phyloP scores from a whole-genome alignment of 352 stramenopile genomes.

The Globisporangium splendens region DNA sequence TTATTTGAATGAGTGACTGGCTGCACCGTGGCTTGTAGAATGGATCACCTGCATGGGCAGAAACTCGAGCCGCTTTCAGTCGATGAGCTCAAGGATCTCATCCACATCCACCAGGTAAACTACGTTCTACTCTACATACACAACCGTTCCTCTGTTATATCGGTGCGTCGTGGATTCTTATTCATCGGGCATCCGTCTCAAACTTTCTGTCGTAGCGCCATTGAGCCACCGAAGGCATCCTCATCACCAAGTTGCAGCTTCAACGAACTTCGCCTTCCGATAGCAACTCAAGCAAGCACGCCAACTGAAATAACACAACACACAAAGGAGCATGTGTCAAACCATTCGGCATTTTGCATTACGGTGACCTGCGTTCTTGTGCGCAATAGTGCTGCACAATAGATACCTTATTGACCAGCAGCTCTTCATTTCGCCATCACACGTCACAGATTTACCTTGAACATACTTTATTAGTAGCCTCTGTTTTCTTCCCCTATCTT shows the following conservation, averaged over 20 bases:
- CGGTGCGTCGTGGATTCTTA: neutral
- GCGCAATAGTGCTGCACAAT: too few relatives aligned
- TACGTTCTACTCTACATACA: neutral
- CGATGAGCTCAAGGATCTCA: constrained; percentile 47
- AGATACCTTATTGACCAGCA: too few relatives aligned
- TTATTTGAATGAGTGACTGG: neutral
- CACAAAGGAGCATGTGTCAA: too few relatives aligned
- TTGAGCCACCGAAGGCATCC: constrained; percentile 43
- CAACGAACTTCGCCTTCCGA: neutral
- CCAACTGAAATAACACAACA: neutral
- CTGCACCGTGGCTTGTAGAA: constrained; percentile 12
- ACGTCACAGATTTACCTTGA: too few relatives aligned
- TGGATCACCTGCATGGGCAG: constrained; percentile 39
- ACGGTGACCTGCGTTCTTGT: too few relatives aligned
- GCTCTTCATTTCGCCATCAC: too few relatives aligned
- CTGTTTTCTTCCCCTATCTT: too few relatives aligned
- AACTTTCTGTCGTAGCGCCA: too few relatives aligned
- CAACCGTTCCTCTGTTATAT: neutral
- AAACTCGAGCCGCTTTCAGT: constrained; percentile 29
- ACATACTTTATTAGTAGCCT: too few relatives aligned
- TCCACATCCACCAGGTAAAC: constrained; percentile 53
- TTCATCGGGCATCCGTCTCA: too few relatives aligned
- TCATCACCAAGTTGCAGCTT: constrained; percentile 53
- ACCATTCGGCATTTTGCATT: too few relatives aligned
- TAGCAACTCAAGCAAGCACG: neutral